These are phyloP conservation scores for Theobroma cacao DNA, from an alignment of 345 rosid species.

Conservation along the genomic window DNA sequence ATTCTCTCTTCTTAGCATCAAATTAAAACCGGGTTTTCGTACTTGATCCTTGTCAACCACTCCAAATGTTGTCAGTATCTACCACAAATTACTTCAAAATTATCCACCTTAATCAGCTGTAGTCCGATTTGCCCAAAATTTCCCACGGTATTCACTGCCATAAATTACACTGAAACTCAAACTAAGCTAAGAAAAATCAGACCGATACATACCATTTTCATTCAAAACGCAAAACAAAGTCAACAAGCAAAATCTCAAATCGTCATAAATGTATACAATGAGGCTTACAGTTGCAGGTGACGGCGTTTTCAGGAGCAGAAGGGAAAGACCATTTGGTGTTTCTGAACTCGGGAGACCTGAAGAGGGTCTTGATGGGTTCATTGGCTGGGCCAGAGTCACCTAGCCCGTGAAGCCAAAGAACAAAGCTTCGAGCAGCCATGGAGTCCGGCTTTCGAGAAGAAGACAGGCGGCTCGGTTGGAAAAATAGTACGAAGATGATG, in stretches of 20 bases:
- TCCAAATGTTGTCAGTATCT: neutral
- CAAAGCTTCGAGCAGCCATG: slow-evolving; percentile 65
- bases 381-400: slow-evolving; percentile 93
- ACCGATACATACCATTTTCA: neutral
- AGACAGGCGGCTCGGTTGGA: slow-evolving; percentile 26
- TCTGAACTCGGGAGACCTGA: slow-evolving; percentile 56
- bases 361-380: slow-evolving; percentile 70
- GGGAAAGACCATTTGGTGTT: slow-evolving; percentile 81
- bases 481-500: slow-evolving; percentile 30
- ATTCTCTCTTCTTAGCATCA: neutral
- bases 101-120: neutral
- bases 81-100: neutral
- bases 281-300: slow-evolving; percentile 69
- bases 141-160: neutral
- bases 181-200: neutral
- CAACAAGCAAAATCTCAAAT: neutral
- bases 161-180: neutral
- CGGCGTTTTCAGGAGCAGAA: slow-evolving; percentile 67
- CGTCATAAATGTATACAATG: neutral
- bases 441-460: slow-evolving; percentile 23
- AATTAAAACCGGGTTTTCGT: neutral
- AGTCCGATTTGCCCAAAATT: neutral
- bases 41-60: neutral
- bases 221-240: neutral
- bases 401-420: slow-evolving; percentile 84